Evolutionary conservation across 2,329 filamentous ascomycete species (phyloP), one percentile per base, ranked within the genome.

Genomic region (Aspergillus aculeatinus): DNA sequence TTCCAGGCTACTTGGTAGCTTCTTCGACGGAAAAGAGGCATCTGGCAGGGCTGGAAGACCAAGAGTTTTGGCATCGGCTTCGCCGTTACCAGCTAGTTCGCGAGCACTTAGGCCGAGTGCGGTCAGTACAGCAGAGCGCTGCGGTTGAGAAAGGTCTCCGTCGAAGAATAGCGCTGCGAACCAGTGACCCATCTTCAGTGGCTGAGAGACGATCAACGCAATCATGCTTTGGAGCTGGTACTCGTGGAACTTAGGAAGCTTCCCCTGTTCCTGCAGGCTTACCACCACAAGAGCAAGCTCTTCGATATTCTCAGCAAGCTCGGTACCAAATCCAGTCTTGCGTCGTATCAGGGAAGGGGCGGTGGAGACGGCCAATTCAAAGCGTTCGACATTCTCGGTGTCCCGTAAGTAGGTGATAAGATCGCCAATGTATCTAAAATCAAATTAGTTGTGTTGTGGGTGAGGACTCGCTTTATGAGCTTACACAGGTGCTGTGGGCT

Each of bases 61-160:
- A 39, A 77, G 65, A n/a, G 62, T 59, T 51, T 74, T 72, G 35
- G 80, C 77, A 57, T 84, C 82, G 19, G 83, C 79, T 53, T 81
- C 76, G 19, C 89, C 87, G 65, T 90, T 86, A 0, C 95, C 93
- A 1, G 92, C 91, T 10, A 99, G 77, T 75, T 98, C 93, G 60
- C 94, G 85, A 2, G 91, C 91, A 31, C 89, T 86, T 0, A 99
- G 79, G 0, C 93, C 94, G 4, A 99, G 79, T 0, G 91, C 88
- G 21, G 91, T 89, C 55, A 99, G 87, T 42, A 98, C 83, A 0
- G 90, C 86, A 7, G 89, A 90, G 44, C 95, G 85, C 73, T 98
- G 94, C 0, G 88, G 85, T 42, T 98, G 80, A 0, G 93, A 96
- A 74, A 95, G 93, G 72, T 99, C 95, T 16, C 93, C 93, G 48